Evolutionary conservation across 2,329 filamentous ascomycete species (phyloP).

Genomic region (Ascochyta rabiei): DNA sequence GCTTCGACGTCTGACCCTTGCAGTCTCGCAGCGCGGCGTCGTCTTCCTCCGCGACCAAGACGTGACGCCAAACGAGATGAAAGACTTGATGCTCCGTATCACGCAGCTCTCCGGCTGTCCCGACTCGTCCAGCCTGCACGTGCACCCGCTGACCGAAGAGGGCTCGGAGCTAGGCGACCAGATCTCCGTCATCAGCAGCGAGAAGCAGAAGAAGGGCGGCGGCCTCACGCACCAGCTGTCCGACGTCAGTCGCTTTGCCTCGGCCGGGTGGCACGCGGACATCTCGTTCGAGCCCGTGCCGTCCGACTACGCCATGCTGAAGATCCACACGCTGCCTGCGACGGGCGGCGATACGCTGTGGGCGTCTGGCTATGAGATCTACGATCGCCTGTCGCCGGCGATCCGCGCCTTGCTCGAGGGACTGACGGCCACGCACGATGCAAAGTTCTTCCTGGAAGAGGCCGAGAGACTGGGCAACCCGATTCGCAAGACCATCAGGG

Average conservation of each 20-base stretch:
- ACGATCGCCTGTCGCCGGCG: constrained; percentile 57
- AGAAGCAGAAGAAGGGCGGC: constrained; percentile 40
- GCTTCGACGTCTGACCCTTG: not conserved
- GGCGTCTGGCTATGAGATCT: constrained; percentile 53
- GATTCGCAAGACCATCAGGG: constrained; percentile 41
- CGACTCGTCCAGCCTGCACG: constrained; percentile 34
- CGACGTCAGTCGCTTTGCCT: constrained; percentile 47
- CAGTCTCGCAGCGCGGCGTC: constrained; percentile 71
- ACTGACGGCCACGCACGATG: constrained; percentile 54
- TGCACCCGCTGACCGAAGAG: constrained; percentile 52
- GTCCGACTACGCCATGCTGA: constrained; percentile 49
- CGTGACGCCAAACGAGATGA: constrained; percentile 63
- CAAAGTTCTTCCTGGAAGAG: constrained; percentile 39
- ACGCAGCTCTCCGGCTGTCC: constrained; percentile 62
- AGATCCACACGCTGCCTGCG: constrained; percentile 42
- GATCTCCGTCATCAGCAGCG: constrained; percentile 49
- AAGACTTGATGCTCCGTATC: constrained; percentile 65
- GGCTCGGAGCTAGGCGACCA: constrained; percentile 50
- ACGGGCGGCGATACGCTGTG: constrained; percentile 47
- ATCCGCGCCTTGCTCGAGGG: constrained; percentile 57
- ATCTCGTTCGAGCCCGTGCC: constrained; percentile 51
- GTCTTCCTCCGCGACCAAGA: constrained; percentile 72
- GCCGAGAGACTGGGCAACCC: constrained; percentile 35
- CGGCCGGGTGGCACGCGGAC: constrained; percentile 60
- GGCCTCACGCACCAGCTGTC: constrained; percentile 53